Conservation (phyloP, 2,329 filamentous ascomycete genomes). For the Nemania abortiva region DNA sequence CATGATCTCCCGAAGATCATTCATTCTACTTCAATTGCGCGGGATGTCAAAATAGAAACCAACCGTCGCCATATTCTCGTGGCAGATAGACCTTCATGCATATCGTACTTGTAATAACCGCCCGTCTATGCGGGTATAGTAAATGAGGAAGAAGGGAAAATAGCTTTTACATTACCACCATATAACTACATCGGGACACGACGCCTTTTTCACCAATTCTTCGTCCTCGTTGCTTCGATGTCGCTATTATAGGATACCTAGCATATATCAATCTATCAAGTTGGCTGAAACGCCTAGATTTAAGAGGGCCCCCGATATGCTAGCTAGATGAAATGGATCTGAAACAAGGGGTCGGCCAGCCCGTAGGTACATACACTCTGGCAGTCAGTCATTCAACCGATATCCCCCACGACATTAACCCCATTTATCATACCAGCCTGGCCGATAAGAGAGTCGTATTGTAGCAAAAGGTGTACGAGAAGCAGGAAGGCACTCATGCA, state of each 20-base stretch:
- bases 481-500: too few relatives aligned
- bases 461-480: too few relatives aligned
- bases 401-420: conserved; percentile 10
- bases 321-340: conserved; percentile 18
- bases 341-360: conserved; percentile 27
- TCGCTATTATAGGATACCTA: background rate
- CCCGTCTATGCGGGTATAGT: too few relatives aligned
- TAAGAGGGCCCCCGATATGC: conserved; percentile 8
- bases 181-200: background rate
- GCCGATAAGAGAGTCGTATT: background rate
- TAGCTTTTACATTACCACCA: background rate
- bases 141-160: background rate
- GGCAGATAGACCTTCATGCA: background rate
- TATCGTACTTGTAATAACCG: background rate
- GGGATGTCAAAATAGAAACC: background rate
- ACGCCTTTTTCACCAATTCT: background rate
- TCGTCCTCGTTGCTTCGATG: background rate
- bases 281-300: conserved; percentile 19
- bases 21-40: background rate
- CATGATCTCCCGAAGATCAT: conserved; percentile 22
- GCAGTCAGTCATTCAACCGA: background rate
- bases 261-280: background rate
- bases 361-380: background rate
- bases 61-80: background rate
- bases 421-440: background rate